These are phyloP conservation scores for Thyridium curvatum DNA, from an alignment of 2,329 filamentous ascomycete species.

Conservation along the genomic window DNA sequence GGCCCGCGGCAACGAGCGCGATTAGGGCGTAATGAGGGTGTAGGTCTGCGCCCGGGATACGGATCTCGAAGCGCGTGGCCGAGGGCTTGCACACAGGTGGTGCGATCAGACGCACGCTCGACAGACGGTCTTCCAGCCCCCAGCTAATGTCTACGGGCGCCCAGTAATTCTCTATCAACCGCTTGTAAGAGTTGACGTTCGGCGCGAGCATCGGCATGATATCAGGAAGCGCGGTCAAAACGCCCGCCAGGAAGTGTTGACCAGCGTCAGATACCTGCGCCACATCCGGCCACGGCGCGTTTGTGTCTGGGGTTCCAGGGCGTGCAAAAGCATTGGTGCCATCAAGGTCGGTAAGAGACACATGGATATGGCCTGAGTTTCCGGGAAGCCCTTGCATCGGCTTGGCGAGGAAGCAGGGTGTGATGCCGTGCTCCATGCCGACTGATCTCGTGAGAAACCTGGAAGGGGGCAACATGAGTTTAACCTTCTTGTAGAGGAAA, in stretches of 20 bases:
- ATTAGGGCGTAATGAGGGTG: constrained; percentile 65
- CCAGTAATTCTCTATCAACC: constrained; percentile 76
- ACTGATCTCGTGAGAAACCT: constrained; percentile 84
- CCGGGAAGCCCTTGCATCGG: constrained; percentile 85
- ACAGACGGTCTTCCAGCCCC: constrained; percentile 68
- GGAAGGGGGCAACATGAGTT: neutral
- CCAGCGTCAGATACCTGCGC: constrained; percentile 62
- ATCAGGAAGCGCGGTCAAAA: constrained; percentile 64
- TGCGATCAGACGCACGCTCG: constrained; percentile 63
- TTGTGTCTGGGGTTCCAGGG: constrained; percentile 52
- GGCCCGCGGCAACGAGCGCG: constrained; percentile 62
- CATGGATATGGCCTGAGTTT: constrained; percentile 93
- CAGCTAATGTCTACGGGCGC: constrained; percentile 71
- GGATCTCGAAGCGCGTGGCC: constrained; percentile 65
- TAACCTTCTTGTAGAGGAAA: neutral
- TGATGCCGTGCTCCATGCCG: constrained; percentile 81
- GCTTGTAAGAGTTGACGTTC: constrained; percentile 71
- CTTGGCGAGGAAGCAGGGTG: constrained; percentile 98
- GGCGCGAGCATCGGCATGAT: constrained; percentile 72
- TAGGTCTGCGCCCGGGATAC: constrained; percentile 65
- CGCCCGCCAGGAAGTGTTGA: constrained; percentile 64
- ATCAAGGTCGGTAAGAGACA: constrained; percentile 64
- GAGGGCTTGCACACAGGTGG: constrained; percentile 63
- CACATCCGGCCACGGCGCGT: constrained; percentile 54
- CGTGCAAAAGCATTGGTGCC: constrained; percentile 61